Conservation (phyloP, 306 rosid genomes). For the Dryas alaskensis region DNA sequence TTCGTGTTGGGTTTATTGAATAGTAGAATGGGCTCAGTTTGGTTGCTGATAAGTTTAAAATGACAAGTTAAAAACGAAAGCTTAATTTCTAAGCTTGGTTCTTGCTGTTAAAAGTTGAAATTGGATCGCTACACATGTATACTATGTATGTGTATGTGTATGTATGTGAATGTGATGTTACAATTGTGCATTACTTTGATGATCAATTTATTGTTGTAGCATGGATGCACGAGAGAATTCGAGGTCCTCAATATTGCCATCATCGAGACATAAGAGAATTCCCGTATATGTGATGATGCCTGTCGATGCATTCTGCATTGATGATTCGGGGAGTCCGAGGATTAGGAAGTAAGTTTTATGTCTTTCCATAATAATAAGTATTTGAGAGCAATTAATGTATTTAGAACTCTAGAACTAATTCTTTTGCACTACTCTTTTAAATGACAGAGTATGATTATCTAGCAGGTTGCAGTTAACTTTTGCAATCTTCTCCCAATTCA, state of each 20-base stretch:
- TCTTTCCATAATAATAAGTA: neutral
- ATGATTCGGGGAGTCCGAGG: slow-evolving; percentile 24
- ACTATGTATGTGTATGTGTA: neutral
- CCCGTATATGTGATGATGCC: slow-evolving; percentile 43
- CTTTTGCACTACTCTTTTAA: neutral
- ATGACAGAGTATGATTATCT: neutral
- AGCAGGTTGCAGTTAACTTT: neutral
- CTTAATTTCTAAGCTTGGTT: neutral
- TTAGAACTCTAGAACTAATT: neutral
- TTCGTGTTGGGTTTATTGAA: neutral
- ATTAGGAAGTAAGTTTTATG: slow-evolving; percentile 28
- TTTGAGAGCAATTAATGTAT: neutral
- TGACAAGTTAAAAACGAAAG: neutral
- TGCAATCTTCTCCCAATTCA: neutral
- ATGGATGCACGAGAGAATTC: slow-evolving; percentile 33
- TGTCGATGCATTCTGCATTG: slow-evolving; percentile 27
- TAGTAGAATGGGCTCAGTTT: slow-evolving; percentile 1
- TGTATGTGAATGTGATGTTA: neutral
- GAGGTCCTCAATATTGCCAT: slow-evolving; percentile 20
- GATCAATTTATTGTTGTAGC: slow-evolving; percentile 18
- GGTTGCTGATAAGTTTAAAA: neutral
- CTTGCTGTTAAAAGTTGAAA: neutral
- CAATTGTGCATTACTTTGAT: neutral
- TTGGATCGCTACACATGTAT: neutral
- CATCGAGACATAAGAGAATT: slow-evolving; percentile 19